phyloP scores from a whole-genome alignment of 352 stramenopile species.

The Globisporangium apiculatum region DNA sequence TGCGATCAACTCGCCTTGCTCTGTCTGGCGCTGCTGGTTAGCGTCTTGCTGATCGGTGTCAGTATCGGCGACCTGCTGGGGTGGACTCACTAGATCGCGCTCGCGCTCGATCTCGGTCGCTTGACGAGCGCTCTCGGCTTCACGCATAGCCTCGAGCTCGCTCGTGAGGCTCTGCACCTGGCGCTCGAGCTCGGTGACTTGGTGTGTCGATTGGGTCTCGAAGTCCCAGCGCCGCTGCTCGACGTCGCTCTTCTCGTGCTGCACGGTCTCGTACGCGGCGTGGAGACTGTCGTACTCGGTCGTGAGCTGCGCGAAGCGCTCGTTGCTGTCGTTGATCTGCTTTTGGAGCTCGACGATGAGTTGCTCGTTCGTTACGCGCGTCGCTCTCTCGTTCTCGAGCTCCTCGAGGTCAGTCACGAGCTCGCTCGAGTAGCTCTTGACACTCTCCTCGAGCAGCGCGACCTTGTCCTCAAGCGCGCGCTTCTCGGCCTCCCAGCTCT shows the following conservation, averaged over 20 bases:
- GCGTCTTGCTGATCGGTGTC: constrained; percentile 23
- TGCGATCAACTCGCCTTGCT: constrained; percentile 27
- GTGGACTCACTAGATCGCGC: not conserved
- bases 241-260: constrained; percentile 17
- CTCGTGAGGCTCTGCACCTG: constrained; percentile 15
- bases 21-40: constrained; percentile 24
- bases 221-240: constrained; percentile 20
- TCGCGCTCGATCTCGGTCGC: not conserved
- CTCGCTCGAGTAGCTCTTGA: constrained; percentile 42
- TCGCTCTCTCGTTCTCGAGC: constrained; percentile 39
- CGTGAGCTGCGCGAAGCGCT: constrained; percentile 47
- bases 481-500: constrained; percentile 35
- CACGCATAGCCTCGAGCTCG: not conserved
- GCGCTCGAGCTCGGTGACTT: constrained; percentile 22
- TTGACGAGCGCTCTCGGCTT: not conserved
- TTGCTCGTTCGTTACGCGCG: constrained; percentile 22
- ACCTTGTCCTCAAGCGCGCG: constrained; percentile 49
- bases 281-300: constrained; percentile 44
- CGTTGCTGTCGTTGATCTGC: constrained; percentile 48
- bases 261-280: constrained; percentile 24
- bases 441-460: constrained; percentile 33
- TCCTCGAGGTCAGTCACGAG: constrained; percentile 41
- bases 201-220: constrained; percentile 12
- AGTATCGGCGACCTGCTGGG: not conserved
- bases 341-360: constrained; percentile 37